Evolutionary conservation across 768 basidiomycete genomes (phyloP).

Genomic region (Suillus subaureus): DNA sequence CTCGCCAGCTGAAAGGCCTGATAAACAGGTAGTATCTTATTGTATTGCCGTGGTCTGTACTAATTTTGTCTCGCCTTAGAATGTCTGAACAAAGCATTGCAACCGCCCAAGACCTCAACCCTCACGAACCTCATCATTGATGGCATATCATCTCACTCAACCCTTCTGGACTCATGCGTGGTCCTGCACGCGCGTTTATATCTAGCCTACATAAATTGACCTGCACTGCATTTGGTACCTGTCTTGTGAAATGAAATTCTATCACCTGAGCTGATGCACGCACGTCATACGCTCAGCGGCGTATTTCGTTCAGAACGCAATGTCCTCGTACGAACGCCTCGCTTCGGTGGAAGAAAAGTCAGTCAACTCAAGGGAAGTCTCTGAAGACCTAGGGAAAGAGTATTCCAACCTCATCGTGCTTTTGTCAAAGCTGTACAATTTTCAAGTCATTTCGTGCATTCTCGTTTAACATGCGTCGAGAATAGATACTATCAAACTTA

Average conservation of each 20-base stretch:
- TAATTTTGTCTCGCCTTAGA: slow-evolving; percentile 40
- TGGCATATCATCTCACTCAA: slow-evolving; percentile 78
- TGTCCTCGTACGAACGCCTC: slow-evolving; percentile 70
- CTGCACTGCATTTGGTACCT: slow-evolving; percentile 86
- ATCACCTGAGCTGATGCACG: slow-evolving; percentile 4
- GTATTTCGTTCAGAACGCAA: slow-evolving; percentile 75
- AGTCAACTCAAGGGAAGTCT: slow-evolving; percentile 20
- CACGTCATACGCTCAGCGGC: slow-evolving; percentile 57
- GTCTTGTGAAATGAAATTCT: background rate
- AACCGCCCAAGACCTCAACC: slow-evolving; percentile 71
- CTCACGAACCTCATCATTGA: slow-evolving; percentile 76
- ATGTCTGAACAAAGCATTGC: slow-evolving; percentile 90
- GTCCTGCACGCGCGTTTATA: slow-evolving; percentile 87
- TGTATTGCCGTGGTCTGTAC: slow-evolving; percentile 2
- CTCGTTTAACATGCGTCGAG: too few species aligned
- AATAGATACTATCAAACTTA: slow-evolving; percentile 83
- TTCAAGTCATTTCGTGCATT: slow-evolving; percentile 86
- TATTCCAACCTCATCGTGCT: slow-evolving; percentile 86
- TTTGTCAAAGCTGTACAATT: slow-evolving; percentile 92
- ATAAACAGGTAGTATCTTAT: slow-evolving; percentile 68
- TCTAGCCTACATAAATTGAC: slow-evolving; percentile 78
- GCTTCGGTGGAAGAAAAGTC: slow-evolving; percentile 28
- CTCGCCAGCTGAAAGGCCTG: slow-evolving; percentile 80
- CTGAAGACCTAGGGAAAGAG: slow-evolving; percentile 72
- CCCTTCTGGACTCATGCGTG: slow-evolving; percentile 86